Conservation (phyloP, 169 alveolate species). For the Plasmodium blacklocki region DNA sequence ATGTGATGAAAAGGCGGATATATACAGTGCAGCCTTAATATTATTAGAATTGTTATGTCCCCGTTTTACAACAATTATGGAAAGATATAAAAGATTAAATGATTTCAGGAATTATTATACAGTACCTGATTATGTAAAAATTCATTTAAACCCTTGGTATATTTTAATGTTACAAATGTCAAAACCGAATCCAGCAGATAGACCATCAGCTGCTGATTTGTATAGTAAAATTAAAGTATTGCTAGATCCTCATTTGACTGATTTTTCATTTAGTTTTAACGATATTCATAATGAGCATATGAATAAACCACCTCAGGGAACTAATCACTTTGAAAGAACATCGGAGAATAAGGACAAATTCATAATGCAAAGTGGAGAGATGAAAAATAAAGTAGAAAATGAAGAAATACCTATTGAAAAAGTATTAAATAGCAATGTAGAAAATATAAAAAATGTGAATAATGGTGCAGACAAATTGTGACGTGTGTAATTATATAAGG, state of each 20-base stretch:
- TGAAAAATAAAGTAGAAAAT: too few relatives aligned
- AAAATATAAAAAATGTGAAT: too few relatives aligned
- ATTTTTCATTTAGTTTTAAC: slow-evolving; percentile 70
- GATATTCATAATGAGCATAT: slow-evolving; percentile 38
- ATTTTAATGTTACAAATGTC: slow-evolving; percentile 89
- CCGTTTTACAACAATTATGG: slow-evolving; percentile 91
- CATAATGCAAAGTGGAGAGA: too few relatives aligned
- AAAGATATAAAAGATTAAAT: slow-evolving; percentile 88
- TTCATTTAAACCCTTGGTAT: slow-evolving; percentile 85
- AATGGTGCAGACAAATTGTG: too few relatives aligned
- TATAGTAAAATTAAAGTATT: slow-evolving; percentile 81
- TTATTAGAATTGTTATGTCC: slow-evolving; percentile 91
- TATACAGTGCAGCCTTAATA: slow-evolving; percentile 91
- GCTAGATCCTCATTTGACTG: slow-evolving; percentile 69
- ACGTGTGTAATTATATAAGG: too few relatives aligned
- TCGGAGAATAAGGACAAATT: too few relatives aligned
- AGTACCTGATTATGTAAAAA: slow-evolving; percentile 88
- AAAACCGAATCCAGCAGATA: slow-evolving; percentile 86
- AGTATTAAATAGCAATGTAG: too few relatives aligned
- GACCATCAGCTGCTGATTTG: slow-evolving; percentile 91
- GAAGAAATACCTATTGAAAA: too few relatives aligned
- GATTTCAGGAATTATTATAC: slow-evolving; percentile 83
- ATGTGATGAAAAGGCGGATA: slow-evolving; percentile 93
- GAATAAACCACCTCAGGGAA: neutral
- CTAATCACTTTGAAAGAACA: neutral